These are phyloP conservation scores for Dryas octopetala DNA, from an alignment of 306 rosid species.

Conservation along the genomic window DNA sequence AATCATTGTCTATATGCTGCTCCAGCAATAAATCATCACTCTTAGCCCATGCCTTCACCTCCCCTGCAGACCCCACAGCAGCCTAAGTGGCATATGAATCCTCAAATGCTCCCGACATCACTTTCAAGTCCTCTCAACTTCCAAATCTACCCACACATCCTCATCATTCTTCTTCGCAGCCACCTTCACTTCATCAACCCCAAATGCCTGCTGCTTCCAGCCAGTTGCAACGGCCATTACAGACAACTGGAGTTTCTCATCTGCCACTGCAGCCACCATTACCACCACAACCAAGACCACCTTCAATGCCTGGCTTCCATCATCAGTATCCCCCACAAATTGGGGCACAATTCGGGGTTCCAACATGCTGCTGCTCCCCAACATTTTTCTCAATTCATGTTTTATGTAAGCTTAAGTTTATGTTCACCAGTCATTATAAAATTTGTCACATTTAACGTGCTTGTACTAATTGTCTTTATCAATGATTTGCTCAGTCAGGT, in stretches of 20 bases:
- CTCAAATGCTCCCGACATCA: conserved; percentile 50
- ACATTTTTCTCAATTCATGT: conserved; percentile 67
- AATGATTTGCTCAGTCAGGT: conserved; percentile 60
- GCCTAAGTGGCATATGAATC: conserved; percentile 64
- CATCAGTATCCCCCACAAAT: conserved; percentile 75
- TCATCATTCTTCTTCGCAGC: conserved; percentile 70
- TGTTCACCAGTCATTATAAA: conserved; percentile 18
- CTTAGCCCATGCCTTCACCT: conserved; percentile 63
- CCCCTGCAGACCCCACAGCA: conserved; percentile 64
- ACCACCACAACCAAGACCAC: conserved; percentile 73
- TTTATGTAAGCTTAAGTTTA: conserved; percentile 68
- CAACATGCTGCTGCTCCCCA: conserved; percentile 73
- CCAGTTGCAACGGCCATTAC: conserved; percentile 74
- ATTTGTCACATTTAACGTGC: conserved; percentile 7
- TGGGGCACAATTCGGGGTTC: conserved; percentile 61
- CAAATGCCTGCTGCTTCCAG: conserved; percentile 52
- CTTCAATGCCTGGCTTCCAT: conserved; percentile 59
- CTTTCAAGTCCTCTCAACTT: conserved; percentile 66
- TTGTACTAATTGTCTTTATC: conserved; percentile 20
- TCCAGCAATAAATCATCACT: conserved; percentile 58
- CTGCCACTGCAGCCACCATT: conserved; percentile 71
- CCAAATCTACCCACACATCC: conserved; percentile 58
- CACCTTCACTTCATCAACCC: conserved; percentile 58
- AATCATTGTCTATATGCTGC: conserved; percentile 14
- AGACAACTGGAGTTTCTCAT: conserved; percentile 63